Evolutionary conservation across 768 basidiomycete species (phyloP), one percentile per base, ranked within the genome.

Genomic region (Pleurotus platypus): DNA sequence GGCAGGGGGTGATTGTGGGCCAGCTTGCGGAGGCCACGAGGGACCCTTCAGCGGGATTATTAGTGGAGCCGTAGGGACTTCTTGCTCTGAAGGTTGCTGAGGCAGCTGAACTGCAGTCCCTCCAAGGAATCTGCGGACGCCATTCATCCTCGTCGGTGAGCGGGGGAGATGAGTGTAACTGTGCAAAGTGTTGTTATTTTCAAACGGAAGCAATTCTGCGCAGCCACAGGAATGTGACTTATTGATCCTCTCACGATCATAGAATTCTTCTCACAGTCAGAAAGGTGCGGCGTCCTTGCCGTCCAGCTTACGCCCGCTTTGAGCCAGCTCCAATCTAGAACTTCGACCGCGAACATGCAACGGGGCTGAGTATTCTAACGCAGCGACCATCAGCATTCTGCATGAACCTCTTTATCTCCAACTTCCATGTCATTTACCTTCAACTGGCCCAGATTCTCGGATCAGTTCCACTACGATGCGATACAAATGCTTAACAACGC

Each of bases 401-500:
- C n/a, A 45, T 45, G 42, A 45, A 45, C 42, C 20, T 16, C 2
- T 15, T n/a, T 5, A 11, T 35, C 39, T 24, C 16, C 55, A 13
- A 26, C 54, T 57, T 59, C 58, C 65, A 91, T 91, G 90, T 90
- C 89, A 63, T 93, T 93, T 72, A 86, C 87, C 57, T 99, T 99
- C 75, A 82, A 94, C 78, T 98, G 93, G 90, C 95, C 96, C 55
- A 86, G 90, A 58, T 98, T 98, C 75, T 95, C 92, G 53, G 93
- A 94, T 79, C 89, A 90, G 72, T 98, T 98, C 66, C 94, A 97
- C 75, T 85, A 87, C 68, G 90, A 96, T 84, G 96, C 96, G 27
- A 92, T 94, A 61, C 87, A 92, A 63, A 94, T 97, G 91, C 89
- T 98, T 75, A 94, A 94, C 62, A 88, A 86, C n/a, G 92, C 92